These are phyloP conservation scores for Blastomyces emzantsi DNA, from an alignment of 2,329 filamentous ascomycete genomes.

Conservation along the genomic window DNA sequence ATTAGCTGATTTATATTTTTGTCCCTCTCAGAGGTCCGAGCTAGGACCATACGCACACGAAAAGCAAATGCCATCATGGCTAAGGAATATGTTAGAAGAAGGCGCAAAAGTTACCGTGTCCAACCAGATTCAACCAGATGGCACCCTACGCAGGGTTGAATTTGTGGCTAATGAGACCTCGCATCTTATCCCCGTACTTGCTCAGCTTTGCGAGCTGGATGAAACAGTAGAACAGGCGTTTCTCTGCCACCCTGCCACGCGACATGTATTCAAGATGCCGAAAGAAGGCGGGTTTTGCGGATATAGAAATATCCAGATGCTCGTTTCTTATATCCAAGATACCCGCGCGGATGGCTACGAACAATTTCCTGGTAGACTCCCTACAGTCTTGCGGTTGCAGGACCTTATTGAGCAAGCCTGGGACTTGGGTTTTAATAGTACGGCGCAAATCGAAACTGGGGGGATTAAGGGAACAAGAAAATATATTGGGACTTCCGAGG, in stretches of 20 bases:
- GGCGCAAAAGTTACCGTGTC: slow-evolving; percentile 48
- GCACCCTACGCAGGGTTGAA: slow-evolving; percentile 35
- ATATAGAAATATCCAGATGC: slow-evolving; percentile 90
- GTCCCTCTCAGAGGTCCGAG: slow-evolving; percentile 43
- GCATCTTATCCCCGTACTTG: slow-evolving; percentile 54
- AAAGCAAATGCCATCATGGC: slow-evolving; percentile 62
- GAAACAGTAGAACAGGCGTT: slow-evolving; percentile 59
- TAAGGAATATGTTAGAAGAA: slow-evolving; percentile 53
- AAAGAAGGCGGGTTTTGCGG: slow-evolving; percentile 87
- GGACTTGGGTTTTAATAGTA: slow-evolving; percentile 71
- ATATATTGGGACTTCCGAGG: slow-evolving; percentile 90
- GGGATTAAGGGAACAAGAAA: slow-evolving; percentile 83
- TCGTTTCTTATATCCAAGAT: slow-evolving; percentile 67
- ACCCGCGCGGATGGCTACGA: slow-evolving; percentile 49
- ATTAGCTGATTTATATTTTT: not conserved
- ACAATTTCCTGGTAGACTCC: slow-evolving; percentile 53
- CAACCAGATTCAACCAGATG: slow-evolving; percentile 42
- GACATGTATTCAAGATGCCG: slow-evolving; percentile 74
- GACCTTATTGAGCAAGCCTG: slow-evolving; percentile 80
- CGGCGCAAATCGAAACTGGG: slow-evolving; percentile 71
- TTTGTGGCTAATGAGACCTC: slow-evolving; percentile 40
- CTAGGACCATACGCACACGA: slow-evolving; percentile 66
- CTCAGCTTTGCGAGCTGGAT: slow-evolving; percentile 57
- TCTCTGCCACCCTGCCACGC: slow-evolving; percentile 64
- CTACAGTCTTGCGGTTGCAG: slow-evolving; percentile 73